Evolutionary conservation across 108 stramenopile species (phyloP).

Genomic region (Nitzschia putrida): DNA sequence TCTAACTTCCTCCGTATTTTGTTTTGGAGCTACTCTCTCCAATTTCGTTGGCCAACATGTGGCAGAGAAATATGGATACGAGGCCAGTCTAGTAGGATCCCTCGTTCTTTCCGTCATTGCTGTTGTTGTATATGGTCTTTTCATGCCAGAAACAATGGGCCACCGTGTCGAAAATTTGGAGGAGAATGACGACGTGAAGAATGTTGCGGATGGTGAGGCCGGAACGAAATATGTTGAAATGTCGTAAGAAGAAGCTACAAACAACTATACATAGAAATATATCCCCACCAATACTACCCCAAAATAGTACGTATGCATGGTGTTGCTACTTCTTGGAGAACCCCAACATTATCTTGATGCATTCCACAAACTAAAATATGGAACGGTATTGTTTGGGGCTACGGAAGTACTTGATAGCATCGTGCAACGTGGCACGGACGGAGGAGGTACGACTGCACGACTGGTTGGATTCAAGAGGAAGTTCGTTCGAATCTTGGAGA

Average conservation of each 20-base stretch:
- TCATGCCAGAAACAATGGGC: constrained; percentile 85
- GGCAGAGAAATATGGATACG: constrained; percentile 79
- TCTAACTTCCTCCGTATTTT: constrained; percentile 80
- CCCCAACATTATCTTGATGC: no score
- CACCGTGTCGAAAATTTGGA: constrained; percentile 9
- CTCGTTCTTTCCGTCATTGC: constrained; percentile 72
- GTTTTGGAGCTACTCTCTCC: constrained; percentile 77
- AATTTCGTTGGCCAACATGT: constrained; percentile 80
- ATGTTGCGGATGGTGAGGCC: not conserved
- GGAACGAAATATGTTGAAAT: constrained; percentile 1
- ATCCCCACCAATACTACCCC: no score
- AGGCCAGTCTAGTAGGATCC: constrained; percentile 72
- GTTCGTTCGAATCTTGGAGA: no score
- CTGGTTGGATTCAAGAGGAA: no score
- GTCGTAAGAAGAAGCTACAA: not conserved
- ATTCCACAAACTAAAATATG: no score
- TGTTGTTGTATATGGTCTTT: constrained; percentile 56
- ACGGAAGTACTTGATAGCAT: no score
- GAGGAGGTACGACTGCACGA: no score
- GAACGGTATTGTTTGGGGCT: no score
- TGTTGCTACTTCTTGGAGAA: no score
- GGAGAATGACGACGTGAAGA: not conserved
- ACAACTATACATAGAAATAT: not conserved
- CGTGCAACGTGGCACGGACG: no score
- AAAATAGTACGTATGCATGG: no score